phyloP scores from a whole-genome alignment of 2,329 filamentous ascomycete species.

The Colletotrichum sp. region DNA sequence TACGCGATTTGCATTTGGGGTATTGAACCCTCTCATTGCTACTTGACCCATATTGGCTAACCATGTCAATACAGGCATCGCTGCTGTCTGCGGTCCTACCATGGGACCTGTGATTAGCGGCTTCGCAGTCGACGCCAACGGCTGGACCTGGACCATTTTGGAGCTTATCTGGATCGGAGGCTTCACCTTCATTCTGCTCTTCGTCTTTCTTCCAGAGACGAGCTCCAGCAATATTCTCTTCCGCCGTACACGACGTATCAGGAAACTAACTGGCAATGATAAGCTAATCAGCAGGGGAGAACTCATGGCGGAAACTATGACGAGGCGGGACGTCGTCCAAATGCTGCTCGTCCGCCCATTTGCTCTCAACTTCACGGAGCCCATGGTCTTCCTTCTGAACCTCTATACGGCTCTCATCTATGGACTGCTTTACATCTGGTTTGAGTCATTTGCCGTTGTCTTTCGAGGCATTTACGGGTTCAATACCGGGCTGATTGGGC shows the following conservation, averaged over 20 bases:
- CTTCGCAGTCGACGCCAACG: conserved; percentile 7
- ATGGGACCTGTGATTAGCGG: conserved; percentile 8
- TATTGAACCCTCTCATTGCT: not conserved
- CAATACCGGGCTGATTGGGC: conserved; percentile 63
- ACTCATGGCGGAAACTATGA: conserved; percentile 16
- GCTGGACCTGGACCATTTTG: conserved; percentile 30
- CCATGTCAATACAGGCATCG: not conserved
- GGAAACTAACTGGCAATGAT: conserved; percentile 16
- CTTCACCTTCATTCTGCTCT: conserved; percentile 21
- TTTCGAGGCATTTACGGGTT: conserved; percentile 37
- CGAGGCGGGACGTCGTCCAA: conserved; percentile 22
- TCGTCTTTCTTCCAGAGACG: conserved; percentile 30
- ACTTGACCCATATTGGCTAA: accelerated
- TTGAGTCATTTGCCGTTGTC: conserved; percentile 61
- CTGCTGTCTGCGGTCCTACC: conserved; percentile 6
- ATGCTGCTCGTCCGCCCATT: conserved; percentile 30
- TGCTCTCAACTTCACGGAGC: conserved; percentile 37
- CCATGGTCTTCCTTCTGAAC: conserved; percentile 34
- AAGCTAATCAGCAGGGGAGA: conserved; percentile 3
- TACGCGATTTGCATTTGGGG: conserved; percentile 12
- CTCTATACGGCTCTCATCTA: conserved; percentile 52
- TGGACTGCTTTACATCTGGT: conserved; percentile 63
- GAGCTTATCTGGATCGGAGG: conserved; percentile 26
- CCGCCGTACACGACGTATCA: conserved; percentile 21
- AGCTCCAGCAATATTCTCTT: conserved; percentile 26